These are phyloP conservation scores for Beauveria brongniartii DNA, from an alignment of 2,329 filamentous ascomycete species.

Conservation along the genomic window DNA sequence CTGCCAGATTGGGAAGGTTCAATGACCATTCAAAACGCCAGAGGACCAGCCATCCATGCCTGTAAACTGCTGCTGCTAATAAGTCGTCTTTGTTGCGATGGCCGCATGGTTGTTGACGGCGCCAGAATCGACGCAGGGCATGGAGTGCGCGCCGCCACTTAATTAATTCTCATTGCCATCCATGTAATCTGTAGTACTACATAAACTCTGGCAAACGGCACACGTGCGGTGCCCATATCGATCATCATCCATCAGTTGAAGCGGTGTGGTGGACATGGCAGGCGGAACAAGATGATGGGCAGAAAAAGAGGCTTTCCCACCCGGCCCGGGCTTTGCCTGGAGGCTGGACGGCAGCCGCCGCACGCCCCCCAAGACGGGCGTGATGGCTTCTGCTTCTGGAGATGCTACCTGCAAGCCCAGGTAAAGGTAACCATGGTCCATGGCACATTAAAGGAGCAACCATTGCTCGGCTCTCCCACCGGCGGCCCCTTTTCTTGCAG, in stretches of 20 bases:
- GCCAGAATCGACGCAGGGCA: background rate
- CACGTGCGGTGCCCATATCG: slow-evolving; percentile 5
- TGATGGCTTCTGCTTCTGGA: slow-evolving; percentile 5
- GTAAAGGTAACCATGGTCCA: slow-evolving; percentile 9
- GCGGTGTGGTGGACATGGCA: slow-evolving; percentile 8
- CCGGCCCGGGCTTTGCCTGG: background rate
- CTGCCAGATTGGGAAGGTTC: slow-evolving; percentile 4
- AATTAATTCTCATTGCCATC: background rate
- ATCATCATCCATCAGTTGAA: background rate
- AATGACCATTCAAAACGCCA: background rate
- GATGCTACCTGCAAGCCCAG: slow-evolving; percentile 5
- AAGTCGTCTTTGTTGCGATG: background rate
- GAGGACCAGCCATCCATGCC: background rate
- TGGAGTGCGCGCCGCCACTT: background rate
- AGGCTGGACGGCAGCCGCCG: background rate
- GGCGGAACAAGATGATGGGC: background rate
- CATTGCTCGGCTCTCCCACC: slow-evolving; percentile 2
- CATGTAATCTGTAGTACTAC: background rate
- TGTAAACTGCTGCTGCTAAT: background rate
- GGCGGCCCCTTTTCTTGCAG: background rate
- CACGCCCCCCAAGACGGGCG: background rate
- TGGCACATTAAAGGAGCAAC: slow-evolving; percentile 7
- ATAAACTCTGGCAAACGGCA: background rate
- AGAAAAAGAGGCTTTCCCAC: background rate
- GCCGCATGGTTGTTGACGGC: background rate